Percentiles rank a stretch among this genome's conserved stretches.
Evolutionary conservation across 2,329 filamentous ascomycete species (phyloP).

Genomic region (Fusarium algeriense): DNA sequence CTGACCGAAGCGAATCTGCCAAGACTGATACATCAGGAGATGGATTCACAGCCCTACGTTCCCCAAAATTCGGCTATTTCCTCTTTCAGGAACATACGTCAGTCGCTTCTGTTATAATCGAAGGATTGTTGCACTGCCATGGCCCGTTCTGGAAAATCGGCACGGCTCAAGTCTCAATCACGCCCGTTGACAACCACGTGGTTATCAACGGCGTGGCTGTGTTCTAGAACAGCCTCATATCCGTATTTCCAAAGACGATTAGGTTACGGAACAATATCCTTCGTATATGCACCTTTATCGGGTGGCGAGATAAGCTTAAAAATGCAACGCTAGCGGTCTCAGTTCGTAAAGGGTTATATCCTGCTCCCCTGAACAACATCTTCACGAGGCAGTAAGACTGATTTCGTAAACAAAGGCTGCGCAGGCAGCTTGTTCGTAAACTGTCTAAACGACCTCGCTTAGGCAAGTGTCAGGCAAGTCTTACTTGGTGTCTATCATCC

Average conservation of each 20-base stretch:
- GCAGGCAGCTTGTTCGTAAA: not conserved
- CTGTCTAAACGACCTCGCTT: not conserved
- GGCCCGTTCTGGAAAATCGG: not conserved
- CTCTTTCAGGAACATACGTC: not conserved
- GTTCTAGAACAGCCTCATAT: not conserved
- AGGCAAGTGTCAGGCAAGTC: too few species aligned
- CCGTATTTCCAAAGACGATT: not conserved
- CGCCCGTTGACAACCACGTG: not conserved
- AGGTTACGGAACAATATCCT: not conserved
- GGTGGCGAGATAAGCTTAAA: constrained; percentile 1
- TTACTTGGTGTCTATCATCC: not conserved
- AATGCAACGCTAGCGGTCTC: not conserved
- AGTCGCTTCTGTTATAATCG: not conserved
- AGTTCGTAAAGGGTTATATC: not conserved
- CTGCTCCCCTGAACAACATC: not conserved
- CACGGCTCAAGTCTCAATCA: not conserved
- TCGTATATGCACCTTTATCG: not conserved
- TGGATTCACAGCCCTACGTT: not conserved
- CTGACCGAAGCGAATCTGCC: not conserved
- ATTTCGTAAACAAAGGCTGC: not conserved
- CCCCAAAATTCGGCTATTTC: constrained; percentile 6
- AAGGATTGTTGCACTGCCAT: not conserved
- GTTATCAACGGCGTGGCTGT: not conserved
- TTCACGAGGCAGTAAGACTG: not conserved
- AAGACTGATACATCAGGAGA: not conserved